Conservation (phyloP, 2,329 filamentous ascomycete genomes). For the Aureobasidium vineae region DNA sequence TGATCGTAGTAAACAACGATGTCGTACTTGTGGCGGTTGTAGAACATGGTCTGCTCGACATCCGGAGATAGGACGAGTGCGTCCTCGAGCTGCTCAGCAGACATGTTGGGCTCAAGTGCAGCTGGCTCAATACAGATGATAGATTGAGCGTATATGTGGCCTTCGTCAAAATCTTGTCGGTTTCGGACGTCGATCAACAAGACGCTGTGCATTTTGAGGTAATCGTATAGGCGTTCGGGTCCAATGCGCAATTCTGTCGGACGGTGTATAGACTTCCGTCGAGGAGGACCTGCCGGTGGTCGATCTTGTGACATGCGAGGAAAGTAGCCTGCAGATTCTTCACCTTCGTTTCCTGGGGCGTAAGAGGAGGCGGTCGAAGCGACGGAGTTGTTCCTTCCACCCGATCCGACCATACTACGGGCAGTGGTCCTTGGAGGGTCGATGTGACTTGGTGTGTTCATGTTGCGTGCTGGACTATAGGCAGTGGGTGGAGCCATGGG, state of each 20-base stretch:
- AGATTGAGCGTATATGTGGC: conserved; percentile 79
- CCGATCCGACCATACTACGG: conserved; percentile 59
- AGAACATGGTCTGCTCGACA: conserved; percentile 74
- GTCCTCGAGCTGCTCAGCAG: conserved; percentile 63
- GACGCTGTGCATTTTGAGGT: conserved; percentile 65
- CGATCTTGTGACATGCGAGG: conserved; percentile 33
- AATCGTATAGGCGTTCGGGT: conserved; percentile 67
- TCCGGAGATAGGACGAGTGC: conserved; percentile 68
- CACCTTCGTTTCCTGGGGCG: conserved; percentile 40
- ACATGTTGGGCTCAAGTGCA: conserved; percentile 65
- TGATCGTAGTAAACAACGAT: conserved; percentile 91
- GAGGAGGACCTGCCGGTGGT: conserved; percentile 33
- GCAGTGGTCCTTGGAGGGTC: conserved; percentile 65
- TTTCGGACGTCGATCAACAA: conserved; percentile 82
- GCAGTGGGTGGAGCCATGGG: conserved; percentile 72
- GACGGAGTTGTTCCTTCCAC: conserved; percentile 55
- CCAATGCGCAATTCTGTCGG: conserved; percentile 62
- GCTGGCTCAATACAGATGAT: conserved; percentile 91
- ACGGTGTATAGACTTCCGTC: conserved; percentile 48
- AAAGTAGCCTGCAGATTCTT: conserved; percentile 43
- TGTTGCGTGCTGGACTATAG: conserved; percentile 74
- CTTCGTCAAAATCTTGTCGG: conserved; percentile 77
- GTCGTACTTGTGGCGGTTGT: conserved; percentile 71
- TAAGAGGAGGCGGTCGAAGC: conserved; percentile 40
- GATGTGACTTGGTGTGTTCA: conserved; percentile 63